A percentile compares a stretch with the other conserved stretches of the same genome.
These are phyloP conservation scores for Citrus mangshanensis DNA, from an alignment of 345 rosid genomes.

Conservation along the genomic window DNA sequence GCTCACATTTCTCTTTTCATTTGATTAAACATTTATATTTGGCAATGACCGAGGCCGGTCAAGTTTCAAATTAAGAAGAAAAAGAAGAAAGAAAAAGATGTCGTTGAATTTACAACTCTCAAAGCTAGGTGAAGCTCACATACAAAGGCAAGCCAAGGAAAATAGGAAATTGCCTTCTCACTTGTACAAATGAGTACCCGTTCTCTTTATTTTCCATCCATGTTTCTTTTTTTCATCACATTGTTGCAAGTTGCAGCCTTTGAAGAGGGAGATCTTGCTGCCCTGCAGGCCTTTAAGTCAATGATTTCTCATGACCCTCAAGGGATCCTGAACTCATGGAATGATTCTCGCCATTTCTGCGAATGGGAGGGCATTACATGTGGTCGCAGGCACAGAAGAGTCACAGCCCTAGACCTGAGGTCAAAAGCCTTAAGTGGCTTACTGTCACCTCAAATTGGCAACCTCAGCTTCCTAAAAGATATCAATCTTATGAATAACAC, in stretches of 20 bases:
- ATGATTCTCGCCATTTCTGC: slow-evolving; percentile 19
- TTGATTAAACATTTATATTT: no score
- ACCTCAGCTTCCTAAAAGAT: slow-evolving; percentile 9
- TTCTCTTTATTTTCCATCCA: background rate
- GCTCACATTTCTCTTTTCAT: no score
- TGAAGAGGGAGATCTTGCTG: background rate
- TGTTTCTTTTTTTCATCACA: background rate
- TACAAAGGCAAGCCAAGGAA: no score
- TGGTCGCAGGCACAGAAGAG: slow-evolving; percentile 16
- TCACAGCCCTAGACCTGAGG: slow-evolving; percentile 3
- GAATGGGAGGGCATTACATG: slow-evolving; percentile 25
- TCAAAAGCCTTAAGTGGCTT: slow-evolving; percentile 6
- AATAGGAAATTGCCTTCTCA: background rate
- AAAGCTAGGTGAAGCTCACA: no score
- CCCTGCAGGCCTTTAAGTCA: background rate
- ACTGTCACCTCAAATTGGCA: slow-evolving; percentile 1
- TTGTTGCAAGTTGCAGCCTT: background rate
- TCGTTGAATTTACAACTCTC: no score
- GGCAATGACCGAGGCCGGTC: no score
- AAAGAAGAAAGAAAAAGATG: no score
- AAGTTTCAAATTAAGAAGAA: no score
- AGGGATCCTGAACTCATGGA: slow-evolving; percentile 19
- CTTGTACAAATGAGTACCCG: background rate
- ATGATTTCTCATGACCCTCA: background rate
- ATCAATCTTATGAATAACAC: slow-evolving; percentile 9